Conservation (phyloP, 2,329 filamentous ascomycete genomes). For the Colletotrichum graminicola region DNA sequence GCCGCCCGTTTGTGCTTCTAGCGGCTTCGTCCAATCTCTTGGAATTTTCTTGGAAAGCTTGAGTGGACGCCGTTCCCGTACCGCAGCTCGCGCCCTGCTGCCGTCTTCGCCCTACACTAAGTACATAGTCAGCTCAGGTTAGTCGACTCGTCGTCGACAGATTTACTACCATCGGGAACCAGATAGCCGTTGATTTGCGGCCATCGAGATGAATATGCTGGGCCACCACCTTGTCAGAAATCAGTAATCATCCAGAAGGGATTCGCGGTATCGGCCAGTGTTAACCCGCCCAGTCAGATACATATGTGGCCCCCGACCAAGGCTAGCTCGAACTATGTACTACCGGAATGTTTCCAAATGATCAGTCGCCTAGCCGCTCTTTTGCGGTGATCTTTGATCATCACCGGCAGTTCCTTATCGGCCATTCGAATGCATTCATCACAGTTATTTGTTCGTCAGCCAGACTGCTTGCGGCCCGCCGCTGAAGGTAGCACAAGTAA, state of each 20-base stretch:
- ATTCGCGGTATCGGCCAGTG: not conserved
- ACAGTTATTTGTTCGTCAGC: slow-evolving; percentile 20
- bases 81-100: slow-evolving; percentile 34
- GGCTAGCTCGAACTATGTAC: not conserved
- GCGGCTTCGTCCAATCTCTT: slow-evolving; percentile 42
- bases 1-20: slow-evolving; percentile 35
- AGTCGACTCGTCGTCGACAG: not conserved
- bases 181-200: not conserved
- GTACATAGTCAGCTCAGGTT: not conserved
- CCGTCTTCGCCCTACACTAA: slow-evolving; percentile 29
- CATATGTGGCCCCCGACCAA: not conserved
- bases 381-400: slow-evolving; percentile 33
- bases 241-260: slow-evolving; percentile 35
- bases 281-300: not conserved
- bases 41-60: slow-evolving; percentile 43
- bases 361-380: slow-evolving; percentile 14
- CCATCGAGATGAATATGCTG: not conserved
- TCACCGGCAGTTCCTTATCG: slow-evolving; percentile 39
- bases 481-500: slow-evolving; percentile 5
- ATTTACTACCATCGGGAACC: not conserved
- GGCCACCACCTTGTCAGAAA: slow-evolving; percentile 4
- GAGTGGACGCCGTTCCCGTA: slow-evolving; percentile 42
- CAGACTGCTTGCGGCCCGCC: slow-evolving; percentile 12
- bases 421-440: slow-evolving; percentile 17
- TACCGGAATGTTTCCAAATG: slow-evolving; percentile 2